phyloP scores from a whole-genome alignment of 1,139 yeast species.

The Yamadazyma blattariae region DNA sequence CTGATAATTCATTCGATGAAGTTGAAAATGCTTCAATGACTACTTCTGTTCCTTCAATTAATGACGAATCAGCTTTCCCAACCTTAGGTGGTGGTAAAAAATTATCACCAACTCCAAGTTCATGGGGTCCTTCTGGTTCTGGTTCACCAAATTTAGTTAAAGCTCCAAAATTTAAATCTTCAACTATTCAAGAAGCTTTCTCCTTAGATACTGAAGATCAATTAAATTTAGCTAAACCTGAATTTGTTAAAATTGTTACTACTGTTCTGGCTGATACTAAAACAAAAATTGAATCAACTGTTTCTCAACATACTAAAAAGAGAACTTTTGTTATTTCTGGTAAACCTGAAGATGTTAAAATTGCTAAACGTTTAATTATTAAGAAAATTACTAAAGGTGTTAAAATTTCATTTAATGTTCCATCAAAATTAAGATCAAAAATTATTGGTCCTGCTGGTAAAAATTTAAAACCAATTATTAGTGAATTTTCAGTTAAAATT shows the following conservation, averaged over 20 bases:
- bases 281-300: slow-evolving; percentile 80
- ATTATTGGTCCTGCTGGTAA: slow-evolving; percentile 91
- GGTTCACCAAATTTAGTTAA: slow-evolving; percentile 17
- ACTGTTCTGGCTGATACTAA: slow-evolving; percentile 58
- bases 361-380: slow-evolving; percentile 74
- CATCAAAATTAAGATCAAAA: slow-evolving; percentile 73
- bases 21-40: slow-evolving; percentile 14
- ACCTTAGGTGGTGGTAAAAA: slow-evolving; percentile 48
- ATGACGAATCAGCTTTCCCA: slow-evolving; percentile 67
- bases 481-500: slow-evolving; percentile 66
- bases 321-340: slow-evolving; percentile 89
- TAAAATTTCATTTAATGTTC: slow-evolving; percentile 59
- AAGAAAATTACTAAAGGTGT: slow-evolving; percentile 79
- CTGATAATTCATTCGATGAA: slow-evolving; percentile 10
- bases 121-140: slow-evolving; percentile 29
- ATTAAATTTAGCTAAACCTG: slow-evolving; percentile 59
- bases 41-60: slow-evolving; percentile 30
- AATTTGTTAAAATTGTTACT: slow-evolving; percentile 61
- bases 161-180: slow-evolving; percentile 26
- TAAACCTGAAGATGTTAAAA: slow-evolving; percentile 60
- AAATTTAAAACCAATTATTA: slow-evolving; percentile 76
- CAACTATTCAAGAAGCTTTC: slow-evolving; percentile 69
- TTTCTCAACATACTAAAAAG: slow-evolving; percentile 71
- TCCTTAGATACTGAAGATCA: slow-evolving; percentile 68
- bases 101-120: slow-evolving; percentile 12